Evolutionary conservation across 1,284 basidiomycete genomes (phyloP), one percentile per base, ranked within the genome.

Genomic region (Heterobasidion occidentale): DNA sequence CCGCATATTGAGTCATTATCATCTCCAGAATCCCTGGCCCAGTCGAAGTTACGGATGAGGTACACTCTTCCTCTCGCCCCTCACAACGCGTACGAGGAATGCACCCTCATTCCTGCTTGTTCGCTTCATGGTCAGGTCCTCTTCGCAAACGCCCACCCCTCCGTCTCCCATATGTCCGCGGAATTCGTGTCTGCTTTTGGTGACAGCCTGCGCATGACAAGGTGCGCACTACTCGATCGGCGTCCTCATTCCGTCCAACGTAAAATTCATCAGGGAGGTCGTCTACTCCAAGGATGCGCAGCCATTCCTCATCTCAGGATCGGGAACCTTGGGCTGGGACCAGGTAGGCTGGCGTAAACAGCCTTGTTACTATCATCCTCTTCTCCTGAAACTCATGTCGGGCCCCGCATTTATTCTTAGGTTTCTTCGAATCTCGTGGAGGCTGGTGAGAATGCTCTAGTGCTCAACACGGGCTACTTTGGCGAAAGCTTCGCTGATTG

Each of bases 321-420:
- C 88, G 52, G 95, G 95, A n/a, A 98, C 95, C 2, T 76, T 98
- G 44, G 95, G 95, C 36, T 97, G 95, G 94, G 87, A 90, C 67
- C 86, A 90, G 80, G 88, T 78, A 55, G 53, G 71, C 58, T 2
- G 33, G 19, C 27, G 35, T 12, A 20, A n/a, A 48, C 27, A 48
- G 14, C 38, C 33, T 35, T 15, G 35, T 12, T 20, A 17, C 27
- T 7, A 38, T 14, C 11, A 1, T 7, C 2, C 38, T 12, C 38
- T 12, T n/a, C 38, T n/a, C 50, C 48, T 44, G 36, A 47, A 33
- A 34, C 50, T 7, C 50, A 3, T 46, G 19, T 19, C 19, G 27
- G 36, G 35, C 46, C 46, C 19, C 36, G 27, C 19, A n/a, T 44
- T 20, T 11, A 42, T 58, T 49, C 7, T 9, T 52, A 63, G 81